Base-by-base conservation (phyloP, 805 yeast genomes). In the Kuraishia capsulata region DNA sequence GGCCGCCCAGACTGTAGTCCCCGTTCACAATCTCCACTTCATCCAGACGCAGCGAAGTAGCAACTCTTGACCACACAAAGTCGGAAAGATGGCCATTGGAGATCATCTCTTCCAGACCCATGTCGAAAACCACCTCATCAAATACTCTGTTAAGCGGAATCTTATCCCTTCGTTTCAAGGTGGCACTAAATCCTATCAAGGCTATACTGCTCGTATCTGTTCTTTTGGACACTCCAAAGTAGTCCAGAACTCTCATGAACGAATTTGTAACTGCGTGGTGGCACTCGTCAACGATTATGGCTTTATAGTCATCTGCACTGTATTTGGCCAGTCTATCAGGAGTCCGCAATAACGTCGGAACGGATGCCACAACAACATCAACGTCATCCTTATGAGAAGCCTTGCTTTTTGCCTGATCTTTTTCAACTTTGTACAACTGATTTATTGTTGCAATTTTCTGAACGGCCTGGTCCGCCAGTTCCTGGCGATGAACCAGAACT, bases 121-220 rank as follows among this genome's bases (percentile, higher is more conserved):
- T 67, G 49, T 84, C 84, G 49, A 68, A 88, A 0, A 80, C 89
- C 20, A 89, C 72, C 41, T 82, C 70, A 47, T 89, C 90, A 56
- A 87, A 76, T 0, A 75, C 74, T 16, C 58, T 49, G 10, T 73
- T 69, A 33, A 90, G 57, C 0, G 79, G 67, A 39, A 66, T 61
- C 4, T 73, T 76, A 55, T 89, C 97, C n/a, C 74, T 73, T 40
- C 97, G 60, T 48, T 76, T 77, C 52, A 89, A 57, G 0, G 97
- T 89, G 0, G 97, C 97, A 11, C 95, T 81, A 47, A 90, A 86
- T 2, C 97, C 97, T 13, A 86, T 64, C 0, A 86, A 73, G 1
- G 76, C 71, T 2, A 80, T 65, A 0, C 59, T 58, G 40, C 75
- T 61, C 9, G 31, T 44, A 25, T 50, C 44, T 6, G 8, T 11